phyloP scores from a whole-genome alignment of 176 grass and related monocot genomes.

The Raddia guianensis region DNA sequence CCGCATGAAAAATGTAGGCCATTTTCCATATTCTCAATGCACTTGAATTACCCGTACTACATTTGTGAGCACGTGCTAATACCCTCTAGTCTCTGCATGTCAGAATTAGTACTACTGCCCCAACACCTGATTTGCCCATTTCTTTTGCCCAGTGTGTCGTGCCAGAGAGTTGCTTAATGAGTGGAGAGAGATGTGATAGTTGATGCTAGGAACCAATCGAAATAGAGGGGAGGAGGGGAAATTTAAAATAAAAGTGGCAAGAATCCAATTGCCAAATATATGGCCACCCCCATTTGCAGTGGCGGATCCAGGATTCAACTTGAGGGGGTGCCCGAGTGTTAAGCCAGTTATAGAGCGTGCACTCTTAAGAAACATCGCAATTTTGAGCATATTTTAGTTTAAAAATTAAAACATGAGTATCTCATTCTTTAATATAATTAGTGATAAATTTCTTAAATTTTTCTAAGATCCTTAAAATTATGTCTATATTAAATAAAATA shows the following conservation, averaged over 20 bases:
- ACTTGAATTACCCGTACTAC: not conserved
- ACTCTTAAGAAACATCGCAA: too few species aligned
- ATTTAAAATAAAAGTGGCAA: not conserved
- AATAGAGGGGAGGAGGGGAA: not conserved
- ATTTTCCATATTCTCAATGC: not conserved
- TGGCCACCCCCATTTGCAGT: not conserved
- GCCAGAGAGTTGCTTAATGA: not conserved
- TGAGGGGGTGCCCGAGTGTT: too few species aligned
- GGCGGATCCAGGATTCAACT: too few species aligned
- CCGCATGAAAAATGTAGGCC: slow-evolving; percentile 66
- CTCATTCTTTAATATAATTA: too few species aligned
- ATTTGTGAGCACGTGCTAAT: not conserved
- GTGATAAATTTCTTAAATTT: too few species aligned
- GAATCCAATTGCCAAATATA: slow-evolving; percentile 1
- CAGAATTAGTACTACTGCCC: not conserved
- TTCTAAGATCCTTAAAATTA: too few species aligned
- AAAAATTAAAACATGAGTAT: too few species aligned
- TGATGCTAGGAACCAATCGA: not conserved
- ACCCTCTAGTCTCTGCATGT: not conserved
- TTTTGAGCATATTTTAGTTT: too few species aligned
- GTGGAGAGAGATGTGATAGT: not conserved
- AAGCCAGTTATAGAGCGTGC: too few species aligned
- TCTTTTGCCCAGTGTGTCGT: not conserved
- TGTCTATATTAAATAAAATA: too few species aligned
- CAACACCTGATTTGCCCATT: not conserved